Base-by-base conservation (phyloP, 2,329 filamentous ascomycete genomes). In the Fusarium equiseti region DNA sequence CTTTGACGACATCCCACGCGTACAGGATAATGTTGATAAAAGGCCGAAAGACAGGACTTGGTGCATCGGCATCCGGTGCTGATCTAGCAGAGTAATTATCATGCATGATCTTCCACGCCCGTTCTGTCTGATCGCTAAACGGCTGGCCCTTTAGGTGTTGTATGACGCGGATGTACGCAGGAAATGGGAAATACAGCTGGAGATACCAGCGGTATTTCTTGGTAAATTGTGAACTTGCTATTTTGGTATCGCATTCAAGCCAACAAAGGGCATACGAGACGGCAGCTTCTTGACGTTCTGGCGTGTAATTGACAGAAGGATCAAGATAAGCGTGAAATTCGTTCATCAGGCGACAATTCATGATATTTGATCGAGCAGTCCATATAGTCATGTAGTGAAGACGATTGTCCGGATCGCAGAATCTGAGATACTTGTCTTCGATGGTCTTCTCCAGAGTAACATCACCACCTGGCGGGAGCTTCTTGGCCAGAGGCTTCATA, bases 341-440 rank as follows among this genome's bases (percentile, higher is more conserved):
- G 51, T 88, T 83, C 52, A 89, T 60, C 0, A 91, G 81, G 2
- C 80, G 83, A 48, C 66, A 77, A 71, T 84, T 88, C 1, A 87
- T 83, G 5, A 91, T 59, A 8, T 81, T 78, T 0, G 70, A 77
- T 13, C 86, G 70, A 2, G 79, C 73, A 0, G 72, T 79, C 79
- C 82, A 81, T 0, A 81, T 70, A 0, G 81, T 79, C 72, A 84
- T 79, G 53, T 76, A 81, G n/a, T 85, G 83, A 1, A 84, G 60
- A 0, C 81, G 78, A 45, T 79, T 81, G 0, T 78, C 76, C 0
- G 73, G 59, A 46, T 84, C 78, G 55, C 82, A 85, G 31, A 73
- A 77, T 6, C 70, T 69, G 29, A 89, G 78, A 62, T 86, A 86
- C n/a, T 79, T 78, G 0, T 84, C 78, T 58, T 88, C 81, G 0